A percentile compares a stretch with the other conserved stretches of the same genome.
phyloP scores from a whole-genome alignment of 208 protist genomes.

The Crithidia fasciculata region DNA sequence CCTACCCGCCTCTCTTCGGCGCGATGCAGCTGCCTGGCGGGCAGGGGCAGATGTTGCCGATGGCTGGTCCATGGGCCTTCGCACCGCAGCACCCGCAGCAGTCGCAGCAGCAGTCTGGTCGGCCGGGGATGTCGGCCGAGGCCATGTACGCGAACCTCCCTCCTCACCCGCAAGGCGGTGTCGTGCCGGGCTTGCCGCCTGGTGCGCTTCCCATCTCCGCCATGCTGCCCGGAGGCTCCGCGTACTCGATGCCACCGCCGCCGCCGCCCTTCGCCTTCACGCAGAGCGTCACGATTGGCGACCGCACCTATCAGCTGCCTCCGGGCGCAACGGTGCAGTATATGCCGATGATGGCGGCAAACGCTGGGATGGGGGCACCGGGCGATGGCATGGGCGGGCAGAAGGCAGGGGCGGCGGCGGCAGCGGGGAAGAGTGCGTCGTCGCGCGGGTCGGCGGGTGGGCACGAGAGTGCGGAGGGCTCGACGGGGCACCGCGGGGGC shows the following conservation, averaged over 20 bases:
- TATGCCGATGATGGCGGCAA: slow-evolving; percentile 59
- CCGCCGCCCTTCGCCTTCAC: slow-evolving; percentile 45
- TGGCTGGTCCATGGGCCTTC: slow-evolving; percentile 24
- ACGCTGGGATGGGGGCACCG: slow-evolving; percentile 1
- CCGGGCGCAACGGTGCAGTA: slow-evolving; percentile 61
- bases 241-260: slow-evolving; percentile 20
- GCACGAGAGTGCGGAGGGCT: background rate
- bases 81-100: background rate
- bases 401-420: background rate
- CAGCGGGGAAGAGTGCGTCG: background rate
- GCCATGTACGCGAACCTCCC: slow-evolving; percentile 7
- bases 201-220: slow-evolving; percentile 7
- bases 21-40: slow-evolving; percentile 17
- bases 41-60: slow-evolving; percentile 12
- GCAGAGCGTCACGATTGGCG: slow-evolving; percentile 58
- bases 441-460: slow-evolving; percentile 1
- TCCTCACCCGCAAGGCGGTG: slow-evolving; percentile 25
- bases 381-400: slow-evolving; percentile 9
- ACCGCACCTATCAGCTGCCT: slow-evolving; percentile 61
- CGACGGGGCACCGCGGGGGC: background rate
- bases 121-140: background rate
- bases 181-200: slow-evolving; percentile 10
- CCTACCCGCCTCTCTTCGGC: slow-evolving; percentile 17
- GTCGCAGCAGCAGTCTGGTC: background rate
- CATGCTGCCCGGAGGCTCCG: background rate